These are phyloP conservation scores for Elaeagnus macrophylla DNA, from an alignment of 306 rosid genomes.

Conservation along the genomic window DNA sequence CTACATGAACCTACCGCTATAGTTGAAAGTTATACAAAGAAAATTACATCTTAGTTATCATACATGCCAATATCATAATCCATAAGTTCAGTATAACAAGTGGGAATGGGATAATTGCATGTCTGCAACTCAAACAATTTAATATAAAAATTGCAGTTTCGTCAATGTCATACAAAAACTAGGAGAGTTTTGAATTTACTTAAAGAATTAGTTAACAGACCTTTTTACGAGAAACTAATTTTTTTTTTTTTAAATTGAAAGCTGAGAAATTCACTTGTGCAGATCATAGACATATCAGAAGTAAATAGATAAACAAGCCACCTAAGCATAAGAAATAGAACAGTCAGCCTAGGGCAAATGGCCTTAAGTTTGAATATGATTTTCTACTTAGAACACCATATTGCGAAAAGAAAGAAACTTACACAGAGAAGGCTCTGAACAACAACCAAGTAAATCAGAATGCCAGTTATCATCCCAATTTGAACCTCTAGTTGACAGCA, in stretches of 20 bases:
- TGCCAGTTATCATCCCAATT: constrained; percentile 46
- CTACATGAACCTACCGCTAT: background rate
- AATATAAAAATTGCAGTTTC: too few species aligned
- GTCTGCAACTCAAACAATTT: too few species aligned
- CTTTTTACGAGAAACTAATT: background rate
- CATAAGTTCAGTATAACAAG: too few species aligned
- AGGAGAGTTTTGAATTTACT: too few species aligned
- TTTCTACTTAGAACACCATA: background rate
- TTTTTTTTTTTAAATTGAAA: background rate
- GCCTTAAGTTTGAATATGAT: background rate
- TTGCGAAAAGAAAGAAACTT: constrained; percentile 1
- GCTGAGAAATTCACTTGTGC: background rate
- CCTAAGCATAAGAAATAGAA: too few species aligned
- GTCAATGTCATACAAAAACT: too few species aligned
- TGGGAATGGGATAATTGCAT: too few species aligned
- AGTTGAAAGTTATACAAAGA: too few species aligned
- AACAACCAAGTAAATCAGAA: constrained; percentile 29
- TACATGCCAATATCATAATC: too few species aligned
- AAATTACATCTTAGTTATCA: too few species aligned
- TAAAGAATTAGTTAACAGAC: too few species aligned
- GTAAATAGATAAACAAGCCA: background rate
- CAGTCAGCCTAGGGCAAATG: too few species aligned
- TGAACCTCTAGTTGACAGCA: constrained; percentile 53
- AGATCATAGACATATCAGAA: background rate
- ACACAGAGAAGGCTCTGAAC: constrained; percentile 30